Base-by-base conservation (phyloP, 2,329 filamentous ascomycete genomes). In the Diaporthe vaccinii region DNA sequence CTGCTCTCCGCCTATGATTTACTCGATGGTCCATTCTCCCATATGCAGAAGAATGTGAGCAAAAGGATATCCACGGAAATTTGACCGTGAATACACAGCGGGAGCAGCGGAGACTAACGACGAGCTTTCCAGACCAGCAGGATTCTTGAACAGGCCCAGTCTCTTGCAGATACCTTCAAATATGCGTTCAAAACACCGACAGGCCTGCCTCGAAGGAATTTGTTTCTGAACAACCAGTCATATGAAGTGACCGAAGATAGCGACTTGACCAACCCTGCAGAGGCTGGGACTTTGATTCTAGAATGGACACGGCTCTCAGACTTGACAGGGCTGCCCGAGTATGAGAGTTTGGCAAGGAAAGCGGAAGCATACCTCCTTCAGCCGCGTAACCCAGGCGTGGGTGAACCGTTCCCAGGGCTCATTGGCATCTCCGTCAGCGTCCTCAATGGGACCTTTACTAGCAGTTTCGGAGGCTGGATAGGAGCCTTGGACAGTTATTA, bases 291-390 rank as follows among this genome's bases (percentile, higher is more conserved):
- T 10, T 44, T 73, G 25, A 65, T 73, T 3, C 10, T 73, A 1
- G 72, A 73, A 44, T 73, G 61, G 72, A 62, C 62, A 46, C 51
- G 72, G 31, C 59, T 73, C 25, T 58, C 72, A 4, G 72, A 73
- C 36, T 39, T 73, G 22, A 73, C 72, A 9, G 39, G 59, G 9
- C 49, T 25, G 14, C 28, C 72, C 15, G 59, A 73, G 61, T 73
- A 73, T 9, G 72, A 65, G 31, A n/a, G 4, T 12, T 36, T 73
- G 22, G 61, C 72, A 20, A 62, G 65, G 28, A 67, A 49, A 22
- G 72, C 61, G 1, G 72, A 73, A 4, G 25, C 34, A 6, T 25
- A 59, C 25, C 55, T 62, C 20, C 49, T 68, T 10, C n/a, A 15
- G 15, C 72, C 61, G 25, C 55, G 59, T 2, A 67, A 49, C 20